Evolutionary conservation across 2,329 filamentous ascomycete genomes (phyloP).

Genomic region (Fusarium humuli): DNA sequence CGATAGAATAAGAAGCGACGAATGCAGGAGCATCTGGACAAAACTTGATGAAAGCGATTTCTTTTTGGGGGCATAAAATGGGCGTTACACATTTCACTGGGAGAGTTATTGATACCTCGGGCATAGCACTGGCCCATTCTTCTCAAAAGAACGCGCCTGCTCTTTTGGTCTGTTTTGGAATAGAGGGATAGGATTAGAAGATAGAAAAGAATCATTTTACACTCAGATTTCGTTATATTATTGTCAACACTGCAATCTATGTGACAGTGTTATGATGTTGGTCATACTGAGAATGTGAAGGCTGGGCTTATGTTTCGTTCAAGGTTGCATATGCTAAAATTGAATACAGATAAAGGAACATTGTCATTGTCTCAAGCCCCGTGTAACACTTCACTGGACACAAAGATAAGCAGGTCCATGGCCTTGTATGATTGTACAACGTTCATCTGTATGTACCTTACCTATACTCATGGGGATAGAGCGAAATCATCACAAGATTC

Average conservation of each 20-base stretch:
- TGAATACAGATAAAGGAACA: not conserved
- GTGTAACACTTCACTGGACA: not conserved
- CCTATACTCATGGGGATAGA: not conserved
- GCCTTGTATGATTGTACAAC: not conserved
- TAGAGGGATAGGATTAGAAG: constrained; percentile 30
- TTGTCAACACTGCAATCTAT: not conserved
- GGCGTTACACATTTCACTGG: constrained; percentile 29
- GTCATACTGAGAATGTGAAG: not conserved
- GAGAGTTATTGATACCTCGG: constrained; percentile 36
- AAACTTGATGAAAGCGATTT: constrained; percentile 29
- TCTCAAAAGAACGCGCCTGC: constrained; percentile 14
- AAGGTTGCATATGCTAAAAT: not conserved
- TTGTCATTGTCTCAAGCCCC: not conserved
- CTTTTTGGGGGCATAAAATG: constrained; percentile 22
- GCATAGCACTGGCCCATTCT: constrained; percentile 31
- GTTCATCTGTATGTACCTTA: not conserved
- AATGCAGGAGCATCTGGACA: not conserved
- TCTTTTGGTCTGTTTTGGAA: constrained; percentile 21
- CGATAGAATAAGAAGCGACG: constrained; percentile 14
- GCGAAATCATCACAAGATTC: not conserved
- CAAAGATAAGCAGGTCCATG: not conserved
- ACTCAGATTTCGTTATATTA: not conserved
- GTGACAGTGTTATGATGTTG: not conserved
- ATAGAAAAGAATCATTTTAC: not conserved
- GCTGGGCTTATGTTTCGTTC: not conserved